Base-by-base conservation (phyloP, 139 green algal genomes). In the Chlorella sp. region DNA sequence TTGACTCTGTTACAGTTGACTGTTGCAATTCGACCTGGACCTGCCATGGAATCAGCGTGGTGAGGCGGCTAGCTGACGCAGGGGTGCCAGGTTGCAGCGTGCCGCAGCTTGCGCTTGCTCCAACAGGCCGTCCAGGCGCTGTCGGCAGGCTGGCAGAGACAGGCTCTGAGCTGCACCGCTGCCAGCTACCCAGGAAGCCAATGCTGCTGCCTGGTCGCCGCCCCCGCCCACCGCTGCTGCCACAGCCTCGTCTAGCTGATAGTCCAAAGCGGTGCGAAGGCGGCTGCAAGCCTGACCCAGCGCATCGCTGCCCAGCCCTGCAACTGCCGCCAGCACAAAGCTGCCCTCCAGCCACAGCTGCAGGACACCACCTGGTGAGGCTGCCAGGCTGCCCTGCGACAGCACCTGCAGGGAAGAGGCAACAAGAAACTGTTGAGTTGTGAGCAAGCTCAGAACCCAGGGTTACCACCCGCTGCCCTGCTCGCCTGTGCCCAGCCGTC, bases 311-410 rank as follows among this genome's bases (percentile, higher is more conserved):
- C 68, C 51, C 68, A 85, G 48, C n/a, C 68, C 68, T 51, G 44
- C 69, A 51, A 79, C 51, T 1, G 81, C 69, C 0, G 81, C 68
- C 36, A 76, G 43, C 68, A 85, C 69, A 28, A 79, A 60, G 38
- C n/a, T 5, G 51, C n/a, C 51, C 20, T 85, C 81, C 68, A 85
- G 69, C 68, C 81, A 85, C 68, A 85, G 68, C 81, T 85, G 81
- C 65, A 76, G 38, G 51, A 79, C 51, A 36, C 68, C 81, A 22
- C 81, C 81, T 3, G 81, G 32, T 16, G 81, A 83, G 40, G 77
- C 77, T 3, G 38, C 28, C 0, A 60, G 77, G 26, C 28, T 2
- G 56, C 77, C 77, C 60, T 83, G 77, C 8, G 8, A 20, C 9
- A 83, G 30, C 38, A 83, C 77, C 77, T 83, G 77, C 41, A 43